Evolutionary conservation across 192 early-diverging fungal species (phyloP), one percentile per base, ranked within the genome.

Genomic region (Coemansia sp.): DNA sequence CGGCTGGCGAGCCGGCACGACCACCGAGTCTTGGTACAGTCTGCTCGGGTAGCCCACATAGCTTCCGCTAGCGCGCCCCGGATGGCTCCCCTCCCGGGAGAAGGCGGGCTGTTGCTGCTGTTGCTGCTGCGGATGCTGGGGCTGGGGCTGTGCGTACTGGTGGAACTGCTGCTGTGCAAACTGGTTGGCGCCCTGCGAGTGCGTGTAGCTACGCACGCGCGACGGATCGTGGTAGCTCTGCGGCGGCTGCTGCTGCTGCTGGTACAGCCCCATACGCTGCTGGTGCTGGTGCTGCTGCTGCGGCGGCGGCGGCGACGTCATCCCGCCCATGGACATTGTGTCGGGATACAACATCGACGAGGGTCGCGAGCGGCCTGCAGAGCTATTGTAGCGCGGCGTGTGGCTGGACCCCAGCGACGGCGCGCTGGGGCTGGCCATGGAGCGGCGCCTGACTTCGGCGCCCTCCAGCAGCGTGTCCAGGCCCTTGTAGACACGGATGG

Each of bases 1-100:
- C 29, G 86, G 86, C 52, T 88, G 86, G 38, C 86, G 80, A 19
- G 77, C 60, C 3, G 86, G 86, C 45, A 84, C 83, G 27, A 88
- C 81, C 8, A 80, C 59, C 38, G 74, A 64, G 32, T 76, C 65
- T 41, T 77, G 76, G 42, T 78, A 76, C 13, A 80, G 50, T 20
- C 78, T 68, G 47, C 63, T 64, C 19, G 75, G 74, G 43, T 76
- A 74, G 9, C 80, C 76, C 13, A 73, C 67, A 28, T 77, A 80
- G 51, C 64, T 72, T 13, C 71, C 77, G 31, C 75, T 72, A 23
- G 67, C 69, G 11, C 70, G 56, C 46, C 71, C 29, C 23, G 62
- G 38, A 56, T 42, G 51, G 26, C 53, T 22, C 37, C 54, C 25
- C 57, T 62, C 35, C 51, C 66, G 56, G 20, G 58, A 43, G 60